These are phyloP conservation scores for Linum tenue DNA, from an alignment of 345 rosid genomes.

Conservation along the genomic window DNA sequence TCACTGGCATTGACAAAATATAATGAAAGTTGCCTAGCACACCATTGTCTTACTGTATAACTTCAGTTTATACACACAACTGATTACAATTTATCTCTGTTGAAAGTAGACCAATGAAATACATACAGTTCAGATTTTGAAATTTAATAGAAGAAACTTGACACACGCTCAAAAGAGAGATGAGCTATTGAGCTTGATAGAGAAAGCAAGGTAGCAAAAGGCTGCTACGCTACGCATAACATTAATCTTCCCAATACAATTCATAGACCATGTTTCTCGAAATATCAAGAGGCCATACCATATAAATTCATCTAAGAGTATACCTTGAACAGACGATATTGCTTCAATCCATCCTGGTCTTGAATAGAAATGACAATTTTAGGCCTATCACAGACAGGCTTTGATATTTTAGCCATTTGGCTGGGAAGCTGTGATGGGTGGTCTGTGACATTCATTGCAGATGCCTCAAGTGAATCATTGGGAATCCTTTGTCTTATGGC, in stretches of 20 bases:
- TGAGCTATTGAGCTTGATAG: background rate
- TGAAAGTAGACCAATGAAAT: background rate
- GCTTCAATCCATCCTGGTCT: slow-evolving; percentile 56
- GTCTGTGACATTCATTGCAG: slow-evolving; percentile 27
- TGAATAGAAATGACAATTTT: slow-evolving; percentile 66
- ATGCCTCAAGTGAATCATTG: slow-evolving; percentile 19
- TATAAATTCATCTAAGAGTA: background rate
- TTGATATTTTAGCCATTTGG: background rate
- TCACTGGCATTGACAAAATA: no score
- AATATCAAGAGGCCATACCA: background rate
- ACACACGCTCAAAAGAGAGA: background rate
- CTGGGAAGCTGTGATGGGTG: slow-evolving; percentile 21
- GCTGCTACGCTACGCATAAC: background rate
- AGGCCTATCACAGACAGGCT: slow-evolving; percentile 32
- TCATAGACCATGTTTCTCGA: no score
- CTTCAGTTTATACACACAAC: background rate
- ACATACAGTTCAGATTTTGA: background rate
- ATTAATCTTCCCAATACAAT: no score
- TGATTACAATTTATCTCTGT: background rate
- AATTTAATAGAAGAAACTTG: background rate
- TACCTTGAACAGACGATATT: slow-evolving; percentile 63
- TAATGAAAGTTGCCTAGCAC: background rate
- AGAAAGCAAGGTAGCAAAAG: background rate
- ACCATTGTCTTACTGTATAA: background rate
- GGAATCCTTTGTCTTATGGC: slow-evolving; percentile 28